Percentiles rank a stretch among this genome's conserved stretches.
Conservation (phyloP, 345 rosid species). For the Laguncularia racemosa region DNA sequence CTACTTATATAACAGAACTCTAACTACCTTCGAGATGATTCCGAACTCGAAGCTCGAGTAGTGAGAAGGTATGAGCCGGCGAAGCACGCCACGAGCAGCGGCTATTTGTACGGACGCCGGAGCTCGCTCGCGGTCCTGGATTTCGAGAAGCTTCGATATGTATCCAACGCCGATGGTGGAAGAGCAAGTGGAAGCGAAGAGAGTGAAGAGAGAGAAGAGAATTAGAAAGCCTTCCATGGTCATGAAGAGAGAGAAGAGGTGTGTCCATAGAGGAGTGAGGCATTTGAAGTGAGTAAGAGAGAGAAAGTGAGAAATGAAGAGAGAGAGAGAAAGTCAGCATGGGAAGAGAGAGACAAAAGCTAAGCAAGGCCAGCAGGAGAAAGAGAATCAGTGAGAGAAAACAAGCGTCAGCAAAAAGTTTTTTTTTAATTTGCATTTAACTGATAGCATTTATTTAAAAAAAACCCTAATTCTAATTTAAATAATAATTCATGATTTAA, state of each 20-base stretch:
- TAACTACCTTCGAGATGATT: slow-evolving; percentile 39
- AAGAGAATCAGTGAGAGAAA: too few relatives aligned
- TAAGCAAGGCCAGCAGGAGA: too few relatives aligned
- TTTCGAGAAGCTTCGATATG: slow-evolving; percentile 47
- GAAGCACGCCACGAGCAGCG: slow-evolving; percentile 49
- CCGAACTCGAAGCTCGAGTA: slow-evolving; percentile 42
- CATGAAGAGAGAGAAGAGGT: slow-evolving; percentile 4
- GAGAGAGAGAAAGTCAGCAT: too few relatives aligned
- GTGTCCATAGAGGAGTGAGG: too few relatives aligned
- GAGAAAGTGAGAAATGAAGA: too few relatives aligned
- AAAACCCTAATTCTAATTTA: too few relatives aligned
- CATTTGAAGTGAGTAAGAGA: too few relatives aligned
- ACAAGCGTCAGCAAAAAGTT: too few relatives aligned
- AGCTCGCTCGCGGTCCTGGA: slow-evolving; percentile 58
- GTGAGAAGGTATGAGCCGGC: slow-evolving; percentile 52
- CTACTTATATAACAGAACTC: slow-evolving; percentile 34
- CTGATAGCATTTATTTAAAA: too few relatives aligned
- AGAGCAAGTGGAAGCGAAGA: slow-evolving; percentile 14
- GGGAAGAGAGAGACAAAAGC: too few relatives aligned
- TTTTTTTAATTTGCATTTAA: too few relatives aligned
- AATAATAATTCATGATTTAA: too few relatives aligned
- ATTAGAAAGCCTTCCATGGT: slow-evolving; percentile 5
- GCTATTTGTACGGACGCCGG: slow-evolving; percentile 48
- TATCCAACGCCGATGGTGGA: slow-evolving; percentile 56
- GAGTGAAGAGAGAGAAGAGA: not conserved